These are phyloP conservation scores for Colletotrichum lindemuthianum DNA, from an alignment of 2,329 filamentous ascomycete species.

Conservation along the genomic window DNA sequence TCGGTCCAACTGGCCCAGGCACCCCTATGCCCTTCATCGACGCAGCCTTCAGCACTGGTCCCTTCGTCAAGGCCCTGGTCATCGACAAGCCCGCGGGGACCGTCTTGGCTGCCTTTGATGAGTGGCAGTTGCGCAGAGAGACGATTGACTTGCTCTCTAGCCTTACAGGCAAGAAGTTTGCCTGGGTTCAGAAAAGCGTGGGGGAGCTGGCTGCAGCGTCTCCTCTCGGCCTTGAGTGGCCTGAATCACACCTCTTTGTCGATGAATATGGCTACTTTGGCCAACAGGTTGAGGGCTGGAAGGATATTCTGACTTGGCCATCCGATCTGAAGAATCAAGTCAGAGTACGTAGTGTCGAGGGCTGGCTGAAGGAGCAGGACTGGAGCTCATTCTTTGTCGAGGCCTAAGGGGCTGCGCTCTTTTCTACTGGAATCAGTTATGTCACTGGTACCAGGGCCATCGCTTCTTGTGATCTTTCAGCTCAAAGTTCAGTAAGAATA, in stretches of 20 bases:
- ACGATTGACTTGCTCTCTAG: conserved; percentile 47
- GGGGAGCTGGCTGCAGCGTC: conserved; percentile 43
- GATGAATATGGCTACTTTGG: conserved; percentile 19
- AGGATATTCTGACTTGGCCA: conserved; percentile 12
- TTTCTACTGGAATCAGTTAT: not conserved
- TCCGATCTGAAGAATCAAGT: not conserved
- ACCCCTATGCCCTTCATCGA: conserved; percentile 46
- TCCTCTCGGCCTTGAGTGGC: conserved; percentile 5
- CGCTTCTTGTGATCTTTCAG: no score
- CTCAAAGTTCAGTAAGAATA: no score
- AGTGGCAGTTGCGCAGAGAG: conserved; percentile 46
- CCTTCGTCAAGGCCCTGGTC: conserved; percentile 55
- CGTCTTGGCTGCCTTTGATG: conserved; percentile 57
- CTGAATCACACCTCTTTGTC: conserved; percentile 9
- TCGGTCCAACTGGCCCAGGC: not conserved
- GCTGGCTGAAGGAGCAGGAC: conserved; percentile 3
- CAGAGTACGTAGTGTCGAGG: not conserved
- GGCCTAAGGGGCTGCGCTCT: not conserved
- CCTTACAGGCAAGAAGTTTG: conserved; percentile 49
- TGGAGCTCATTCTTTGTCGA: conserved; percentile 5
- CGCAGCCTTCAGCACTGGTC: conserved; percentile 49
- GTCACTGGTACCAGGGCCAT: not conserved
- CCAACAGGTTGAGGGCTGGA: conserved; percentile 9
- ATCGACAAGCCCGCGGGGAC: conserved; percentile 50
- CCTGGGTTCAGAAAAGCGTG: conserved; percentile 42